Conservation (phyloP, 495 filamentous ascomycete genomes). For the Peziza echinospora region DNA sequence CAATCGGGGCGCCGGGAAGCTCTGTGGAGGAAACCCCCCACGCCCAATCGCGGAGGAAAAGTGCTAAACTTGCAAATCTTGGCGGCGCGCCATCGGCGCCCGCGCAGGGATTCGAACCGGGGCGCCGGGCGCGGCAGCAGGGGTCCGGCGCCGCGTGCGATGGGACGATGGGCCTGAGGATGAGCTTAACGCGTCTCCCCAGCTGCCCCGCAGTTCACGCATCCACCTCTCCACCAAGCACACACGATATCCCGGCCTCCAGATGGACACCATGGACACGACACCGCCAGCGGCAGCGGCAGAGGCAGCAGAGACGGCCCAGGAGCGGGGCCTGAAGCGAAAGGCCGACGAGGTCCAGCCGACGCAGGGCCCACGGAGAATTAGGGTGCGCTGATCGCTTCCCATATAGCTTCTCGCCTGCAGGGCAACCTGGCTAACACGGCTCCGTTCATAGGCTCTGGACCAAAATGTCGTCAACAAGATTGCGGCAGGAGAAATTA, state of each 20-base stretch:
- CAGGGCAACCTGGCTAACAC: too few relatives aligned
- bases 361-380: conserved; percentile 19
- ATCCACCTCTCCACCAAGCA: too few relatives aligned
- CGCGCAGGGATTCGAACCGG: background rate
- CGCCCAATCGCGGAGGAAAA: background rate
- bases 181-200: background rate
- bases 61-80: background rate
- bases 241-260: too few relatives aligned
- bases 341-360: conserved; percentile 17
- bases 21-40: background rate
- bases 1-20: background rate
- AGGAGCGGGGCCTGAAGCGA: conserved; percentile 16
- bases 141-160: background rate
- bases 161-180: too few relatives aligned
- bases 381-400: conserved; percentile 15
- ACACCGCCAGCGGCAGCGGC: too few relatives aligned
- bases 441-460: conserved; percentile 45
- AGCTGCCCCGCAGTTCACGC: too few relatives aligned
- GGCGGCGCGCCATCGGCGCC: background rate
- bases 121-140: background rate
- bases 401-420: too few relatives aligned
- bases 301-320: background rate
- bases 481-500: conserved; percentile 98
- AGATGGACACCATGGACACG: too few relatives aligned
- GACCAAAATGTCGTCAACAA: conserved; percentile 96